Conservation (phyloP, 2,329 filamentous ascomycete genomes). For the Lachnellula willkommii region DNA sequence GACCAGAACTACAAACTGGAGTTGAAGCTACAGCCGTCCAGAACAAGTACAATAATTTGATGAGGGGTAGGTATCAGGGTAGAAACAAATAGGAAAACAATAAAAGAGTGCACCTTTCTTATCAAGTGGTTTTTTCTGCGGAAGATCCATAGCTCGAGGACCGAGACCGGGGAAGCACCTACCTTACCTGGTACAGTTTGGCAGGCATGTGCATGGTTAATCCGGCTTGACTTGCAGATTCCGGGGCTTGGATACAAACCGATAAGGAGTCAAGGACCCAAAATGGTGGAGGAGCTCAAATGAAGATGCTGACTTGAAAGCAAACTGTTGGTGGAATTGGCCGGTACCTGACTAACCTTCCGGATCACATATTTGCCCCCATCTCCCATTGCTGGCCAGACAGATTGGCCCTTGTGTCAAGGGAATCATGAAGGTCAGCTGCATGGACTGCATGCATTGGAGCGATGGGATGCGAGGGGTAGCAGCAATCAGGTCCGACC, state of each 20-base stretch:
- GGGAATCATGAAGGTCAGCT: neutral
- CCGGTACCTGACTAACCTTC: conserved; percentile 1
- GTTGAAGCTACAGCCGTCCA: conserved; percentile 2
- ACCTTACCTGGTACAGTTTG: conserved; percentile 7
- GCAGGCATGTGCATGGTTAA: neutral
- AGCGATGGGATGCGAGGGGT: too few relatives aligned
- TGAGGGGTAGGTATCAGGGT: neutral
- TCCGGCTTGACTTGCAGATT: neutral
- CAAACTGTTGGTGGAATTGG: neutral
- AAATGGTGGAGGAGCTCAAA: neutral
- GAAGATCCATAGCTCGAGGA: neutral
- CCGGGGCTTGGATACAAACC: neutral
- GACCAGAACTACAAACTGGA: conserved; percentile 1
- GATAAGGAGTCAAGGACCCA: neutral
- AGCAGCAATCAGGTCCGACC: neutral
- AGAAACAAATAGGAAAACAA: neutral
- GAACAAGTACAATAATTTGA: neutral
- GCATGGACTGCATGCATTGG: too few relatives aligned
- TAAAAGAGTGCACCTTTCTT: neutral
- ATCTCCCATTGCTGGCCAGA: neutral
- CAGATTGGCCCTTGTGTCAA: neutral
- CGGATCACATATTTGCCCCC: neutral
- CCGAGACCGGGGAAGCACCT: neutral
- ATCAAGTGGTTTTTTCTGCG: conserved; percentile 2
- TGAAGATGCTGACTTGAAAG: neutral